A percentile compares a stretch with the other conserved stretches of the same genome.
These are phyloP conservation scores for Favolaschia claudopus DNA, from an alignment of 768 basidiomycete genomes.

Conservation along the genomic window DNA sequence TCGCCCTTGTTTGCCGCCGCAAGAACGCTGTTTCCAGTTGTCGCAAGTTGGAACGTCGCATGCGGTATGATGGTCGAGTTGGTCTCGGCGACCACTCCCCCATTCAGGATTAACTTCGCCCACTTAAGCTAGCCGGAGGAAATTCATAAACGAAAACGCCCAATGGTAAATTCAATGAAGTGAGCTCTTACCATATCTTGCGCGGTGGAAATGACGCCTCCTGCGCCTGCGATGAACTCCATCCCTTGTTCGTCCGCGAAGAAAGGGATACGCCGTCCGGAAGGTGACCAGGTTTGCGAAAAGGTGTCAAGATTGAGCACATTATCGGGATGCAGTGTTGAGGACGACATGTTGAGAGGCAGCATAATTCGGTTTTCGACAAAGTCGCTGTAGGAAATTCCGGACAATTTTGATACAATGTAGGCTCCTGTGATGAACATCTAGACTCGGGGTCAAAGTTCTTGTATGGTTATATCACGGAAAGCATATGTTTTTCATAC, in stretches of 20 bases:
- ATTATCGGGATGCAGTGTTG: slow-evolving; percentile 42
- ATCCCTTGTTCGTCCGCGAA: slow-evolving; percentile 24
- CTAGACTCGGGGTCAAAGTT: slow-evolving; percentile 27
- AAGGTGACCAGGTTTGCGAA: not conserved
- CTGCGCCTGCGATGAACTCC: slow-evolving; percentile 42
- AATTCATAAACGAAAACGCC: too few species aligned
- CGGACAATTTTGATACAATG: slow-evolving; percentile 30
- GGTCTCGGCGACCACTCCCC: too few species aligned
- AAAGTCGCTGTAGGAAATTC: slow-evolving; percentile 41
- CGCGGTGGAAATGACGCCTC: slow-evolving; percentile 49
- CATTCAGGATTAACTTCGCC: too few species aligned
- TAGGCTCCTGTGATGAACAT: slow-evolving; percentile 44
- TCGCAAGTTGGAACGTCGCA: too few species aligned
- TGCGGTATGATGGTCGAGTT: too few species aligned
- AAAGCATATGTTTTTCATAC: slow-evolving; percentile 23
- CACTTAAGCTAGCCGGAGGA: too few species aligned
- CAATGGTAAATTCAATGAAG: too few species aligned
- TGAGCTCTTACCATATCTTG: slow-evolving; percentile 48
- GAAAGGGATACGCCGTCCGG: slow-evolving; percentile 3
- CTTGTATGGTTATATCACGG: not conserved
- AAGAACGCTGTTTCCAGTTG: too few species aligned
- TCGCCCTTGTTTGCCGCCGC: too few species aligned
- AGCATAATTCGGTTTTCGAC: slow-evolving; percentile 48
- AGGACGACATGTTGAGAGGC: slow-evolving; percentile 47
- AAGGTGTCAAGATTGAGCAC: slow-evolving; percentile 39